Conservation (phyloP, 2,329 filamentous ascomycete species). For the Trichophyton verrucosum region DNA sequence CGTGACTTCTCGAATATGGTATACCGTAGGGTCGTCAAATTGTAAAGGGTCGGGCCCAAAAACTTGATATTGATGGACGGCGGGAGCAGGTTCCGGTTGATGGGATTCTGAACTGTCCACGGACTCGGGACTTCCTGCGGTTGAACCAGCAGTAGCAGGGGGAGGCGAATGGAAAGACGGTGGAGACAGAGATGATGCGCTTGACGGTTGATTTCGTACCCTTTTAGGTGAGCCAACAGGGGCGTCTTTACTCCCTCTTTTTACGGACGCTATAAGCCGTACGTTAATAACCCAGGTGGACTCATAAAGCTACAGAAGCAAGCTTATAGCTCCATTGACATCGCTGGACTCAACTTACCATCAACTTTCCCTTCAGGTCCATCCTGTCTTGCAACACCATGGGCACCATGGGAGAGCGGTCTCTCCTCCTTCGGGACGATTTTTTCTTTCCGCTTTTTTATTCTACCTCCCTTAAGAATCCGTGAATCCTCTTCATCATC, state of each 20-base stretch:
- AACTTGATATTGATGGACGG: slow-evolving; percentile 62
- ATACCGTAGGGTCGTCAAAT: slow-evolving; percentile 84
- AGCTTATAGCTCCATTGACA: background rate
- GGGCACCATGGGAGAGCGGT: slow-evolving; percentile 49
- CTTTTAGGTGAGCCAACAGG: slow-evolving; percentile 29
- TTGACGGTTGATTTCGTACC: slow-evolving; percentile 26
- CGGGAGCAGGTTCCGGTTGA: slow-evolving; percentile 48
- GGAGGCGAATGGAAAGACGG: slow-evolving; percentile 34
- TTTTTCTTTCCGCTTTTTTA: slow-evolving; percentile 67
- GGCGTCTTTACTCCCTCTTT: slow-evolving; percentile 12
- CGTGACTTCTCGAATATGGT: slow-evolving; percentile 70
- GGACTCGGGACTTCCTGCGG: slow-evolving; percentile 52
- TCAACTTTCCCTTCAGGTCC: slow-evolving; percentile 46
- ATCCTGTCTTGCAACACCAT: slow-evolving; percentile 52
- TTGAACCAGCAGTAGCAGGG: slow-evolving; percentile 47
- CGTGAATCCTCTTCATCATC: slow-evolving; percentile 34
- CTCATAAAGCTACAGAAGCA: background rate
- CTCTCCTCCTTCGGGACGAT: slow-evolving; percentile 49
- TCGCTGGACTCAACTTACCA: slow-evolving; percentile 29
- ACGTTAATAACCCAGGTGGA: background rate
- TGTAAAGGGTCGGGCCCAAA: slow-evolving; percentile 86
- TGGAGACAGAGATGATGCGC: slow-evolving; percentile 29
- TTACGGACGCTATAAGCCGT: slow-evolving; percentile 6
- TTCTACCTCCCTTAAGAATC: slow-evolving; percentile 47
- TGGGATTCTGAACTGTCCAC: slow-evolving; percentile 45